Evolutionary conservation across 2,329 filamentous ascomycete genomes (phyloP).

Genomic region (Clathrospora elynae): DNA sequence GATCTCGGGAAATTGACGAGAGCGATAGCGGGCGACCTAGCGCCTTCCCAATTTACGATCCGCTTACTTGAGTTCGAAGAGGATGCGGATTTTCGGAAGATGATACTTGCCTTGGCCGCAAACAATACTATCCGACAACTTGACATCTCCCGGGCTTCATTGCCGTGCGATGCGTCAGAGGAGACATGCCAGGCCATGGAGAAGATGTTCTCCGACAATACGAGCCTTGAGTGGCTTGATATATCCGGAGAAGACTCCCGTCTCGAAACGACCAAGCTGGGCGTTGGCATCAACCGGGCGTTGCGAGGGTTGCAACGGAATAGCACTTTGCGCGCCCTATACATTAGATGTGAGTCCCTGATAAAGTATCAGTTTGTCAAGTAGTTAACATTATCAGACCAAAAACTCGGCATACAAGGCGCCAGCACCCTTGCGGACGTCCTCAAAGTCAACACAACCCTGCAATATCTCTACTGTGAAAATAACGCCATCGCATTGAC

Average conservation of each 20-base stretch:
- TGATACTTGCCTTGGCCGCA: conserved; percentile 64
- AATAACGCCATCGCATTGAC: conserved; percentile 75
- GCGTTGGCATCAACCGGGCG: conserved; percentile 70
- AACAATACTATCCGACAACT: conserved; percentile 68
- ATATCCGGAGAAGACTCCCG: conserved; percentile 74
- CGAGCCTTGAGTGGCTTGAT: conserved; percentile 68
- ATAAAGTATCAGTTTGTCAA: no score
- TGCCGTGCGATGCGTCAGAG: conserved; percentile 70
- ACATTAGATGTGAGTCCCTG: conserved; percentile 59
- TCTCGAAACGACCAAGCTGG: conserved; percentile 71
- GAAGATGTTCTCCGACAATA: conserved; percentile 68
- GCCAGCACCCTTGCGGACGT: conserved; percentile 72
- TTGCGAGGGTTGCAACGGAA: conserved; percentile 69
- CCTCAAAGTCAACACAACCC: conserved; percentile 65
- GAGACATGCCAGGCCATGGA: conserved; percentile 69
- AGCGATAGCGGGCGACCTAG: conserved; percentile 58
- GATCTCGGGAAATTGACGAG: conserved; percentile 58
- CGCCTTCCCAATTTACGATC: conserved; percentile 68
- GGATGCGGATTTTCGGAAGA: conserved; percentile 66
- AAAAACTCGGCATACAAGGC: conserved; percentile 71
- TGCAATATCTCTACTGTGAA: conserved; percentile 71
- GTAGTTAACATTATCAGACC: conserved; percentile 50
- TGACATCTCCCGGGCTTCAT: conserved; percentile 71
- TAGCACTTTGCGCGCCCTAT: conserved; percentile 63
- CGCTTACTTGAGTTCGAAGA: conserved; percentile 71